Base-by-base conservation (phyloP, 1,284 basidiomycete genomes). In the Rhodotorula sp. region DNA sequence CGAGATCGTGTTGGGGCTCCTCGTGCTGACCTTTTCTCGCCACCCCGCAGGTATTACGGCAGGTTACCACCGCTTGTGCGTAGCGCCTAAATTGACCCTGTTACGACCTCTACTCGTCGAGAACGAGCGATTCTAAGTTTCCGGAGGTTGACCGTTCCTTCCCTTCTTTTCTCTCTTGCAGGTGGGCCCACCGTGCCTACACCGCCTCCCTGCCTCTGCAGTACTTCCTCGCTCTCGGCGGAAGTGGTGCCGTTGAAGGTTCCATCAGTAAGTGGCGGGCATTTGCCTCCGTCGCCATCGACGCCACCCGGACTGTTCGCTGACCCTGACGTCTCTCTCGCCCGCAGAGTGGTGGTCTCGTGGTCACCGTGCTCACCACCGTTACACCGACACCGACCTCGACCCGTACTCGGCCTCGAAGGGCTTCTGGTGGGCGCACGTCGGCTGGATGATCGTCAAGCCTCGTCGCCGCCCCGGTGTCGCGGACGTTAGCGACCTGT, bases 361-460 rank as follows among this genome's bases (percentile, higher is more conserved):
- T 60, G 92, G 91, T 70, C 93, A 95, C 84, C 89, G 93, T 73
- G 92, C 93, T 15, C 92, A 95, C 83, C 93, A 95, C 81, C 87
- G 92, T 64, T 95, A 95, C 84, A 95, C 93, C 79, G 94, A 97
- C 83, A 95, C 93, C 78, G 90, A 94, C 69, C 89, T 97, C 71
- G 93, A 95, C 83, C 94, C 93, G 1, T 97, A 95, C 84, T 90
- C 90, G 73, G 92, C 93, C 5, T 90, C 93, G 82, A 87, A 89
- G 79, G 94, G 93, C 34, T 84, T 85, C 78, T 83, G 81, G 79
- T 83, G 87, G 84, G 88, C 90, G 1, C 93, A 95, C 79, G 84
- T 95, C 72, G 93, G 92, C 59, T 97, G 94, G 93, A 94, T 95
- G 90, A 79, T 95, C 75, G 77, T 95, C 82, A 94, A 93, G 84